Percentiles rank a stretch among this genome's conserved stretches.
phyloP scores from a whole-genome alignment of 306 rosid species.

The Elaeagnus macrophylla region DNA sequence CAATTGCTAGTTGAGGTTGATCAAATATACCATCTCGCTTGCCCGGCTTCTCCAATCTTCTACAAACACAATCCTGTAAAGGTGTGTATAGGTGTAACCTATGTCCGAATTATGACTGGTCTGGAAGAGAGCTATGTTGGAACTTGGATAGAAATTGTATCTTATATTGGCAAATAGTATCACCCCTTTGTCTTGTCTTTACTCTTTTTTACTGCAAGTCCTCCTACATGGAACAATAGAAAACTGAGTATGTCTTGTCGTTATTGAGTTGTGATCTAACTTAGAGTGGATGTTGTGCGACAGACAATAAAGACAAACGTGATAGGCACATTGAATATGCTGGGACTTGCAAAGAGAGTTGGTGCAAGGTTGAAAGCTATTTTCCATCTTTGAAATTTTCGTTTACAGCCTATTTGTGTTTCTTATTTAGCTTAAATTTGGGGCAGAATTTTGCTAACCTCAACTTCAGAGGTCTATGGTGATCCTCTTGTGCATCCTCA shows the following conservation, averaged over 20 bases:
- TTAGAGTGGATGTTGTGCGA: conserved; percentile 9
- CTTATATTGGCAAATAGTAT: background rate
- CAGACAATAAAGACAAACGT: conserved; percentile 98
- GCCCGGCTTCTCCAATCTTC: conserved; percentile 96
- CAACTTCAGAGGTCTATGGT: conserved; percentile 96
- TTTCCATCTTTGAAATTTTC: background rate
- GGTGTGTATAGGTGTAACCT: conserved; percentile 30
- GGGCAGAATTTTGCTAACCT: conserved; percentile 89
- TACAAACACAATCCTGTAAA: conserved; percentile 94
- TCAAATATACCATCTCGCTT: conserved; percentile 92
- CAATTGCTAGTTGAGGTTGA: conserved; percentile 82
- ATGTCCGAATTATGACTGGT: background rate
- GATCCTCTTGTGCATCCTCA: conserved; percentile 98
- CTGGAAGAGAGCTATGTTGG: background rate
- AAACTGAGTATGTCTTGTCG: background rate
- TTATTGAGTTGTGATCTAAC: conserved; percentile 9
- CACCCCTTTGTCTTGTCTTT: background rate
- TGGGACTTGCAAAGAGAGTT: conserved; percentile 96
- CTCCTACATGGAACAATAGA: background rate
- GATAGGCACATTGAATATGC: conserved; percentile 95
- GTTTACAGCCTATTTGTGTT: conserved; percentile 11
- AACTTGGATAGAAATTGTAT: no score
- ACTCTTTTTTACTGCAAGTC: background rate
- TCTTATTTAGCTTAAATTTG: conserved; percentile 21
- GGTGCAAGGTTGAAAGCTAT: conserved; percentile 69